A percentile compares a stretch with the other conserved stretches of the same genome.
Conservation (phyloP, 2,329 filamentous ascomycete species). For the Trichophyton benhamiae region DNA sequence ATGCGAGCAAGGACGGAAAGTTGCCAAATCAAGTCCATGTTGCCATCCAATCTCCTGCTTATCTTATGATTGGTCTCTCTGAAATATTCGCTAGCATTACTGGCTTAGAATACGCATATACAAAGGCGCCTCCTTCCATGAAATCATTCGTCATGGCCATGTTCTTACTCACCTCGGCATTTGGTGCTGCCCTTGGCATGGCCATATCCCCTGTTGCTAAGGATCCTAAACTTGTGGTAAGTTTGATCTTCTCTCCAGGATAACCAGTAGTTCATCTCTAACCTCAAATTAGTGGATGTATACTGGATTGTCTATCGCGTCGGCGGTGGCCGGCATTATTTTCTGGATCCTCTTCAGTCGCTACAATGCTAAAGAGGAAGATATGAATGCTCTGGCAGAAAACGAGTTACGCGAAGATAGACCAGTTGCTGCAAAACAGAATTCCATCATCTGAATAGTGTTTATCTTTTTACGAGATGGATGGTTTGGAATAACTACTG, state of each 20-base stretch:
- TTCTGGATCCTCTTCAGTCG: constrained; percentile 43
- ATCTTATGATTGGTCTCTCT: constrained; percentile 35
- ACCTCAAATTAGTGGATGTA: constrained; percentile 45
- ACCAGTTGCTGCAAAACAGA: constrained; percentile 8
- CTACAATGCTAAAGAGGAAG: constrained; percentile 39
- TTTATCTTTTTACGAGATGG: background rate
- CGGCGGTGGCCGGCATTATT: constrained; percentile 37
- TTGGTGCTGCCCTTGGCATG: constrained; percentile 48
- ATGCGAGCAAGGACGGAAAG: constrained; percentile 23
- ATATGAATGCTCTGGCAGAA: constrained; percentile 39
- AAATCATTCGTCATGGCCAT: constrained; percentile 49
- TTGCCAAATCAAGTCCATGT: constrained; percentile 32
- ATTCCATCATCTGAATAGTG: background rate
- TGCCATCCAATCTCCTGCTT: constrained; percentile 34
- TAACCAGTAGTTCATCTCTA: background rate
- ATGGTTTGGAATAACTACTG: background rate
- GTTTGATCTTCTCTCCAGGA: background rate
- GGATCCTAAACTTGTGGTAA: constrained; percentile 48
- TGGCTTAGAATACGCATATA: constrained; percentile 61
- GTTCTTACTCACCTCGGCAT: constrained; percentile 45
- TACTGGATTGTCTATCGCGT: constrained; percentile 41
- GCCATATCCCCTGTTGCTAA: constrained; percentile 48
- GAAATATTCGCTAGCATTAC: constrained; percentile 55
- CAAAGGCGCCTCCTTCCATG: constrained; percentile 59
- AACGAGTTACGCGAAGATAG: constrained; percentile 8